These are phyloP conservation scores for Ustilago cynodontis DNA, from an alignment of 1,284 basidiomycete species.

Conservation along the genomic window DNA sequence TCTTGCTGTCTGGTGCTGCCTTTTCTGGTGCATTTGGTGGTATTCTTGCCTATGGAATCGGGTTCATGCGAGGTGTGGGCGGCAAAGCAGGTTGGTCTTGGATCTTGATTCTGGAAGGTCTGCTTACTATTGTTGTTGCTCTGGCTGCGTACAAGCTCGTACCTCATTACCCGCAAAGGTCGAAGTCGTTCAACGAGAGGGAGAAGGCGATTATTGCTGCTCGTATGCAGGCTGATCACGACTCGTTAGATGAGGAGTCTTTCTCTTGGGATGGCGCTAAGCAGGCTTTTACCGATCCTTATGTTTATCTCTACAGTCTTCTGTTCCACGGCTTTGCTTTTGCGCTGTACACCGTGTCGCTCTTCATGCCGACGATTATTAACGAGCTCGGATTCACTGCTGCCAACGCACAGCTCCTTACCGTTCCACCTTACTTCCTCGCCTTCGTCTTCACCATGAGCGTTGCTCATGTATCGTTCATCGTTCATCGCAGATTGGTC, in stretches of 20 bases:
- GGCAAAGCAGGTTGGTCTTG: slow-evolving; percentile 71
- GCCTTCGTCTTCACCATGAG: slow-evolving; percentile 67
- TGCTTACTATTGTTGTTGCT: slow-evolving; percentile 74
- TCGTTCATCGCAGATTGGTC: slow-evolving; percentile 66
- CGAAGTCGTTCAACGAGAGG: slow-evolving; percentile 73
- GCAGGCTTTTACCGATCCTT: slow-evolving; percentile 74
- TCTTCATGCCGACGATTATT: slow-evolving; percentile 74
- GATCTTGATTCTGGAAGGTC: slow-evolving; percentile 78
- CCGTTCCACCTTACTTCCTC: slow-evolving; percentile 76
- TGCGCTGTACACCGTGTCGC: slow-evolving; percentile 57
- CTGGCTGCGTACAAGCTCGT: slow-evolving; percentile 75
- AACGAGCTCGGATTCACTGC: slow-evolving; percentile 75
- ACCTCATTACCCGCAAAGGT: slow-evolving; percentile 75
- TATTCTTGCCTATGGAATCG: slow-evolving; percentile 75
- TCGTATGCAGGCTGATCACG: slow-evolving; percentile 74
- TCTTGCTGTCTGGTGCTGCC: slow-evolving; percentile 71
- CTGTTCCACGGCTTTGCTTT: slow-evolving; percentile 78
- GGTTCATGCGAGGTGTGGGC: slow-evolving; percentile 76
- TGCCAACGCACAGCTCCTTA: slow-evolving; percentile 78
- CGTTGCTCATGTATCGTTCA: slow-evolving; percentile 73
- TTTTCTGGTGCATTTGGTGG: slow-evolving; percentile 63
- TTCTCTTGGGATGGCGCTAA: slow-evolving; percentile 69
- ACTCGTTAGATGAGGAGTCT: slow-evolving; percentile 72
- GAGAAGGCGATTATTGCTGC: slow-evolving; percentile 74
- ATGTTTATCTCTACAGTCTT: slow-evolving; percentile 77